Conservation (phyloP, 495 filamentous ascomycete genomes). For the Lepraria neglecta region DNA sequence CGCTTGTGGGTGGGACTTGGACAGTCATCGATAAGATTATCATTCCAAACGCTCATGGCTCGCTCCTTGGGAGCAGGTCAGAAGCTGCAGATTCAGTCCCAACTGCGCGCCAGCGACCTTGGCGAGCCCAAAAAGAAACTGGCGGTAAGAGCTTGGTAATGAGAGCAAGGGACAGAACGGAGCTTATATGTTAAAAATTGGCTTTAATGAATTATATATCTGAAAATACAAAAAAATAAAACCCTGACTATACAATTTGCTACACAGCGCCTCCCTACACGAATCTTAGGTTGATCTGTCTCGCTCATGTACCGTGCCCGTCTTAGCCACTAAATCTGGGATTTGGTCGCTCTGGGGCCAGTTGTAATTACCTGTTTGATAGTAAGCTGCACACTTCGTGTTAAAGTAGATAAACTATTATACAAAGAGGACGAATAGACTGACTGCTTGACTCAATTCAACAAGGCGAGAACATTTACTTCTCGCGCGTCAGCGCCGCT, state of each 20-base stretch:
- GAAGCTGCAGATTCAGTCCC: too few relatives aligned
- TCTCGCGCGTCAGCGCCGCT: slow-evolving; percentile 7
- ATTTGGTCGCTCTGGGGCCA: not conserved
- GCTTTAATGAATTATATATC: not conserved
- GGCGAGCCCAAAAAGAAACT: too few relatives aligned
- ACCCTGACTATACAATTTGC: not conserved
- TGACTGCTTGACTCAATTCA: not conserved
- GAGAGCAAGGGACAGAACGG: not conserved
- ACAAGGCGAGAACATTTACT: not conserved
- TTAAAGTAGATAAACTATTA: not conserved
- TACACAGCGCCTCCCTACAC: too few relatives aligned
- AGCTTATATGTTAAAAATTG: not conserved
- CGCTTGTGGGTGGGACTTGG: too few relatives aligned
- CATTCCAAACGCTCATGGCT: too few relatives aligned
- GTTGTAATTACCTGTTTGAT: not conserved
- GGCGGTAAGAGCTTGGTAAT: not conserved
- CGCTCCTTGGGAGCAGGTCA: too few relatives aligned
- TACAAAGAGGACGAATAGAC: not conserved
- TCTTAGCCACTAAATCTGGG: not conserved
- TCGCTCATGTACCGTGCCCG: not conserved
- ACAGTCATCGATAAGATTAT: too few relatives aligned
- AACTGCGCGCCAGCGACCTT: too few relatives aligned
- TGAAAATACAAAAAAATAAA: not conserved
- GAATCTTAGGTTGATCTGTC: not conserved
- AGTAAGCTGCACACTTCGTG: not conserved